A percentile compares a stretch with the other conserved stretches of the same genome.
Conservation (phyloP, 352 stramenopile genomes). For the Detonula confervacea region DNA sequence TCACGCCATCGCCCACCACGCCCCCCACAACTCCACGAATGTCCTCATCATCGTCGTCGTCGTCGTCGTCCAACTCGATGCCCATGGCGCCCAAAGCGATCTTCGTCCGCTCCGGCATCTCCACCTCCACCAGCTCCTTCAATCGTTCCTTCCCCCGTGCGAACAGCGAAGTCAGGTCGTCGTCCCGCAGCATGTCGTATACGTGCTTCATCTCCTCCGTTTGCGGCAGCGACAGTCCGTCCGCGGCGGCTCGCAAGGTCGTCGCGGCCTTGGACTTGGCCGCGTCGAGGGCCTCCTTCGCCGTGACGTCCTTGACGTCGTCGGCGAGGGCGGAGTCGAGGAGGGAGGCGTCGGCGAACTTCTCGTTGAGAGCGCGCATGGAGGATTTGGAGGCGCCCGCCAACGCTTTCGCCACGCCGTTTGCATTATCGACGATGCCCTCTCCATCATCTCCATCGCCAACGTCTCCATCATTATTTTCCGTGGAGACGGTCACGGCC, state of each 20-base stretch:
- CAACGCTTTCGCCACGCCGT: slow-evolving; percentile 9
- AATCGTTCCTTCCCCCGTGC: slow-evolving; percentile 68
- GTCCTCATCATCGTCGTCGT: slow-evolving; percentile 21
- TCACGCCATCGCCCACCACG: too few relatives aligned
- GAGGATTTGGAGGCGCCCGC: slow-evolving; percentile 26
- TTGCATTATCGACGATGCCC: too few relatives aligned
- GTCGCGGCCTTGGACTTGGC: slow-evolving; percentile 3
- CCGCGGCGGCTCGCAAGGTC: not conserved
- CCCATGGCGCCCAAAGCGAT: slow-evolving; percentile 64
- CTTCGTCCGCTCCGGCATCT: slow-evolving; percentile 68
- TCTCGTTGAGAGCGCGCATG: slow-evolving; percentile 18
- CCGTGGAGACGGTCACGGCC: slow-evolving; percentile 6
- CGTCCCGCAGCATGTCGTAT: slow-evolving; percentile 80
- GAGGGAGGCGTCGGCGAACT: slow-evolving; percentile 7
- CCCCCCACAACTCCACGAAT: slow-evolving; percentile 6
- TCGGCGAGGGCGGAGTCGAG: not conserved
- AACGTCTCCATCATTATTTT: not conserved
- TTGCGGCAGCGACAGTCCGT: slow-evolving; percentile 40
- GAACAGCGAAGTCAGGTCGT: slow-evolving; percentile 79
- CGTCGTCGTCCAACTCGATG: slow-evolving; percentile 62
- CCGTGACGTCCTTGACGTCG: not conserved
- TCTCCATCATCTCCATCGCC: too few relatives aligned
- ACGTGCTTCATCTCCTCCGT: slow-evolving; percentile 72
- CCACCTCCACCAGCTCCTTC: slow-evolving; percentile 69
- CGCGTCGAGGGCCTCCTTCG: slow-evolving; percentile 14